These are phyloP conservation scores for Tuber microsphaerosporum DNA, from an alignment of 495 filamentous ascomycete genomes.

Conservation along the genomic window DNA sequence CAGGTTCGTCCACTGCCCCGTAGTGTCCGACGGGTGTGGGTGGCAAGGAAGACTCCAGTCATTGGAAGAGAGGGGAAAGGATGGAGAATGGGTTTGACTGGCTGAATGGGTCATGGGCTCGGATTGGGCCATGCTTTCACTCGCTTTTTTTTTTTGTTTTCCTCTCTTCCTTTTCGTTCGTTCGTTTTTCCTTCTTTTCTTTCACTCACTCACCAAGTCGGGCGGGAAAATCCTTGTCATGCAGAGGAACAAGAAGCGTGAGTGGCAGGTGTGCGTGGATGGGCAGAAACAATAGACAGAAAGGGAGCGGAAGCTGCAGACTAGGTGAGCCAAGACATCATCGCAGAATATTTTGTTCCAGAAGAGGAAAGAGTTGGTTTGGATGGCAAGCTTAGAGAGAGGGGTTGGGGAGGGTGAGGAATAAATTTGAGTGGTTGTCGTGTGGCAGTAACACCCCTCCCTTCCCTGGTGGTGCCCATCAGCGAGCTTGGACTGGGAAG, in stretches of 20 bases:
- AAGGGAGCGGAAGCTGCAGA: background rate
- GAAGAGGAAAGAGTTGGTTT: background rate
- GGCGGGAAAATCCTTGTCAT: slow-evolving; percentile 5
- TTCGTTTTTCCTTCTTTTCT: background rate
- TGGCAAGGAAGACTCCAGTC: background rate
- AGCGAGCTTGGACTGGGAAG: background rate
- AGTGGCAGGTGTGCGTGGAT: background rate
- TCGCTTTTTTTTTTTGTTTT: background rate
- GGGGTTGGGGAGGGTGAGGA: background rate
- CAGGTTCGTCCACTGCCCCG: background rate
- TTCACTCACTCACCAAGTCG: background rate
- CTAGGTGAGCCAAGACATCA: slow-evolving; percentile 2
- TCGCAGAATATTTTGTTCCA: background rate
- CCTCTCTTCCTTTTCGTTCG: background rate
- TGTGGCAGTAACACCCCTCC: background rate
- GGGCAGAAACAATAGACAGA: background rate
- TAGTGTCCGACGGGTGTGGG: background rate
- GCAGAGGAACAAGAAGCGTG: background rate
- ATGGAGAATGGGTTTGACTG: background rate
- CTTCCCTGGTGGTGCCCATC: background rate
- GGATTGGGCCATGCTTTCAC: background rate
- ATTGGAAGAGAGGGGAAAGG: background rate
- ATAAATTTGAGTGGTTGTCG: background rate
- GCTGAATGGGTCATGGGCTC: background rate
- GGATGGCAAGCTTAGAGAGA: background rate